Base-by-base conservation (phyloP, 495 filamentous ascomycete genomes). In the Trichoderma erinaceum region DNA sequence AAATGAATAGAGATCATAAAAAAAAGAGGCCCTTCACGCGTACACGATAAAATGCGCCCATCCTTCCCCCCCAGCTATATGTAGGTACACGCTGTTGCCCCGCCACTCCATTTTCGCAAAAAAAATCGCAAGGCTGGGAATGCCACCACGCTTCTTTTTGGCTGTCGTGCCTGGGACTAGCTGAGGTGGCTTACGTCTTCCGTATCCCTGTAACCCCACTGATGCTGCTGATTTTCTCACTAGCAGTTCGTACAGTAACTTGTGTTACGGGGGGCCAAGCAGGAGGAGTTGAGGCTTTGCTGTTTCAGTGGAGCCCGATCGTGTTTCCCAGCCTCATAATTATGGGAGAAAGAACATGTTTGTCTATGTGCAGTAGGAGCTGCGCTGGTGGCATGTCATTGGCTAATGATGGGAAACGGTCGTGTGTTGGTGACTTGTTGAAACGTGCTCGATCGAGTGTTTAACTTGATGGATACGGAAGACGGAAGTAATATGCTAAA, bases 121-220 rank as follows among this genome's bases (percentile, higher is more conserved):
- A 76, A 80, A 79, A 79, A 76, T 77, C 72, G 72, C 74, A 76
- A 78, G 78, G 78, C 77, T 80, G 78, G 78, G 44, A 18, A 38
- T 11, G 25, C 21, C 23, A 29, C 38, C 38, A 66, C 18, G 44
- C 21, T n/a, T 50, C 4, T 21, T 23, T 23, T 52, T 21, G 48
- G 16, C 6, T 21, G 48, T 46, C 21, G 48, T 52, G 4, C 48
- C 48, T 52, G 48, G 18, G n/a, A 18, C 21, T 21, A 52, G 48
- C 48, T 63, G 66, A 61, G 43, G 65, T 44, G 48, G 64, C 64
- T 41, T 52, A 52, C 48, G n/a, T 38, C 48, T 23, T n/a, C 18
- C 6, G 4, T n/a, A n/a, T 16, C 48, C 48, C 48, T 61, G 56
- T 32, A 61, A 25, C 29, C 27, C 23, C 56, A 21, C 52, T 18